Evolutionary conservation across 208 protist genomes (phyloP).

Genomic region (Crithidia thermophila): DNA sequence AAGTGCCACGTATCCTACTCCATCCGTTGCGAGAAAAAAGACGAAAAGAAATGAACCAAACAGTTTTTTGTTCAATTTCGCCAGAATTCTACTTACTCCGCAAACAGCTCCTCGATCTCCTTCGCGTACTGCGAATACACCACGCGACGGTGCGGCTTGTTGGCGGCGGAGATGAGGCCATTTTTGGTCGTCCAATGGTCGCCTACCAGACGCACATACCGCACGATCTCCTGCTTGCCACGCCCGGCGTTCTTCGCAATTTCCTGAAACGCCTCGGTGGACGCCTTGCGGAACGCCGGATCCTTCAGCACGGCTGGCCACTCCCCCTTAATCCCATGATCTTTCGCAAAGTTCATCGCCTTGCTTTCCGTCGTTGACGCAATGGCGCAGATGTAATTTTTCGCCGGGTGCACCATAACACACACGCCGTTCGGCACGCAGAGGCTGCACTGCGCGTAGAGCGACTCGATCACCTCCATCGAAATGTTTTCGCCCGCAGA

Average conservation of each 20-base stretch:
- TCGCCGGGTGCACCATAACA: slow-evolving; percentile 62
- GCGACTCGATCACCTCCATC: slow-evolving; percentile 74
- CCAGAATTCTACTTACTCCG: too few species aligned
- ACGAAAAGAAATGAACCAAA: too few species aligned
- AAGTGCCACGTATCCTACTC: too few species aligned
- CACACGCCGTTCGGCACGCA: slow-evolving; percentile 63
- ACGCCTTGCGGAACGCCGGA: slow-evolving; percentile 38
- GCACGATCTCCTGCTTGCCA: slow-evolving; percentile 72
- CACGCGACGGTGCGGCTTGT: slow-evolving; percentile 58
- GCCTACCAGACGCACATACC: slow-evolving; percentile 43
- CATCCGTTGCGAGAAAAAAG: too few species aligned
- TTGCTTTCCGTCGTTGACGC: slow-evolving; percentile 63
- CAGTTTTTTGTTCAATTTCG: too few species aligned
- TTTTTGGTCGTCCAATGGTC: slow-evolving; percentile 86
- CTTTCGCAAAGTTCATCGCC: slow-evolving; percentile 45
- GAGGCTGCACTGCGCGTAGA: slow-evolving; percentile 63
- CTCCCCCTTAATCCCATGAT: slow-evolving; percentile 39
- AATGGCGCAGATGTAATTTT: slow-evolving; percentile 61
- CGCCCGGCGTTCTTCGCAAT: slow-evolving; percentile 48
- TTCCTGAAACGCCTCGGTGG: slow-evolving; percentile 38
- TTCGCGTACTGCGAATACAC: slow-evolving; percentile 62
- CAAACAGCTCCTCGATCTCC: slow-evolving; percentile 65
- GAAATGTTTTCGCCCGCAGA: slow-evolving; percentile 88
- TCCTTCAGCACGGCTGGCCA: slow-evolving; percentile 50
- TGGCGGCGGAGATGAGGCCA: slow-evolving; percentile 62